phyloP scores from a whole-genome alignment of 345 rosid genomes.

The Laguncularia racemosa region DNA sequence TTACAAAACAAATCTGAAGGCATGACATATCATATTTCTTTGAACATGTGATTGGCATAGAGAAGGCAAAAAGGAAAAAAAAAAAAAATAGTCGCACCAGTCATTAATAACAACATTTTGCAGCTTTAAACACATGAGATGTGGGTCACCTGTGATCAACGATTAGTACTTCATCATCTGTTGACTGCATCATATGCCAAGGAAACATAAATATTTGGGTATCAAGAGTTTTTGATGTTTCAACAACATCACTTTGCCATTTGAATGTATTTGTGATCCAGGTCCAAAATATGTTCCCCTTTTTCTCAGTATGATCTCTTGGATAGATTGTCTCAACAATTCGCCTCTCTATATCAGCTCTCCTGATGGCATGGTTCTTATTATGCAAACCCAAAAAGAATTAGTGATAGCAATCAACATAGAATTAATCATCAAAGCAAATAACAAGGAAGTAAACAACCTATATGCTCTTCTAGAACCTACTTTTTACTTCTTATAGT shows the following conservation, averaged over 20 bases:
- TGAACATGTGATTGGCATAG: too few species aligned
- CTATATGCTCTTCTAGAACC: too few species aligned
- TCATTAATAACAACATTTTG: too few species aligned
- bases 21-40: too few species aligned
- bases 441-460: too few species aligned
- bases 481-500: too few species aligned
- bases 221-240: constrained; percentile 40
- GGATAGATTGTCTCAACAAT: constrained; percentile 87
- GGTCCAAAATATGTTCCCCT: constrained; percentile 46
- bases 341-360: constrained; percentile 73
- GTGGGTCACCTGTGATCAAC: constrained; percentile 44
- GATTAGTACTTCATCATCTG: constrained; percentile 37
- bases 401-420: background rate
- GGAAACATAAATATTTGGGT: constrained; percentile 49
- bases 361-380: constrained; percentile 91
- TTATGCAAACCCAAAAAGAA: constrained; percentile 10
- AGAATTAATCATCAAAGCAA: background rate
- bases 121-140: constrained; percentile 9
- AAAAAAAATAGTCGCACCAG: too few species aligned
- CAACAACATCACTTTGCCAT: constrained; percentile 32
- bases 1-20: too few species aligned
- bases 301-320: constrained; percentile 28
- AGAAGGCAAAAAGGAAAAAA: too few species aligned
- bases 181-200: constrained; percentile 76
- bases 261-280: constrained; percentile 62